These are phyloP conservation scores for Camellia sinensis DNA, from an alignment of 148 eudicot species.

Conservation along the genomic window DNA sequence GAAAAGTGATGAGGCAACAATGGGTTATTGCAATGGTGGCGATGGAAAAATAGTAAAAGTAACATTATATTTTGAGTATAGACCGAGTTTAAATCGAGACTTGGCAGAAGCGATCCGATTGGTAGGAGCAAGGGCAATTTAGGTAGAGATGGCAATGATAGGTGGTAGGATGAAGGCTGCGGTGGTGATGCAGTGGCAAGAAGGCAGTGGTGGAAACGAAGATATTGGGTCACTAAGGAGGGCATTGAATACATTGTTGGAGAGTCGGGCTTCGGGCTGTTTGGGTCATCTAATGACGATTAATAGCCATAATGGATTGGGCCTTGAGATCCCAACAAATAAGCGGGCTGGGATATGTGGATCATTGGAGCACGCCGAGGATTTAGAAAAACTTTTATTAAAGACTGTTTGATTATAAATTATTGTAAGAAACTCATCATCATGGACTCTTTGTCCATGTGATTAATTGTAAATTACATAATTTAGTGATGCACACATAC, in stretches of 20 bases:
- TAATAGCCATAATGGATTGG: not conserved
- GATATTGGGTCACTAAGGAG: conserved; percentile 18
- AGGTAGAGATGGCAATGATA: conserved; percentile 28
- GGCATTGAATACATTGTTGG: conserved; percentile 30
- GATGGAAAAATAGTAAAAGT: conserved; percentile 15
- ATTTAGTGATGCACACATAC: too few species aligned
- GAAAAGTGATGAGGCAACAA: conserved; percentile 16
- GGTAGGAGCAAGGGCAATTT: conserved; percentile 14
- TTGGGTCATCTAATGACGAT: not conserved
- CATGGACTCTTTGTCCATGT: too few species aligned
- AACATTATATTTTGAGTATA: conserved; percentile 29
- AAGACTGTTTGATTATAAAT: too few species aligned
- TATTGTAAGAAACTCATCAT: too few species aligned
- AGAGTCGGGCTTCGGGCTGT: conserved; percentile 11
- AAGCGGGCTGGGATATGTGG: too few species aligned
- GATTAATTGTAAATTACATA: too few species aligned
- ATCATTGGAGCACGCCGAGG: too few species aligned
- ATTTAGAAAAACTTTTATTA: too few species aligned
- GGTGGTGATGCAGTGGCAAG: conserved; percentile 20
- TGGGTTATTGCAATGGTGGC: not conserved
- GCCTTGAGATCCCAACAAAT: not conserved
- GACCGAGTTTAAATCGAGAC: conserved; percentile 21
- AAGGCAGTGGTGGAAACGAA: conserved; percentile 14
- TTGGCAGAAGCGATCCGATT: conserved; percentile 19
- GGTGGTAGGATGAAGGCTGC: conserved; percentile 33